Base-by-base conservation (phyloP, 2,329 filamentous ascomycete species). In the Alternaria arbusti region DNA sequence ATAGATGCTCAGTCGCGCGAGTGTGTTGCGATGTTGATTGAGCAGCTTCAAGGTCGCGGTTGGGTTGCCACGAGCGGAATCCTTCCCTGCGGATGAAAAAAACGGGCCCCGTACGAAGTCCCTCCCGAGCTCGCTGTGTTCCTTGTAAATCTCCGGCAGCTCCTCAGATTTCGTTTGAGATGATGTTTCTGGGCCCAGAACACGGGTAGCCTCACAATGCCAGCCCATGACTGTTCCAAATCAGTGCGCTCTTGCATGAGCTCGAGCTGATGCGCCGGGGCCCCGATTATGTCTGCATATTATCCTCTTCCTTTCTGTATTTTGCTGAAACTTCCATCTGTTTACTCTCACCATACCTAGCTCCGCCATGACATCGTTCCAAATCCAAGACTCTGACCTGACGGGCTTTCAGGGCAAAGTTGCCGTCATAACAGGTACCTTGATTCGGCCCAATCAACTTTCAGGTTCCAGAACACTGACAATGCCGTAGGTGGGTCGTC, bases 401-500 rank as follows among this genome's bases (percentile, higher is more conserved):
- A 59, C 65, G 11, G 61, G 65, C 30, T 61, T 70, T 20, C 59
- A 70, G 54, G 68, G 69, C 59, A 73, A 73, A 44, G 63, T 73
- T 36, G 68, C 61, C 11, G 60, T 73, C 17, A 55, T 73, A 40
- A 73, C 70, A 50, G 70, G 70, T 73, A 63, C 15, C 23, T 32
- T 20, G 20, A 20, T 44, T 32, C 49, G 15, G 22, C 40, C 56
- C 25, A 59, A 50, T 55, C 44, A 12, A 28, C 15, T n/a, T 32
- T 8, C 26, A 30, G 20, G 49, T 25, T 25, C 15, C 30, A 32
- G 8, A 28, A 25, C 7, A 50, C 55, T 61, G 30, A 56, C 40
- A 49, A 28, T 2, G 17, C 44, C 46, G 22, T 58, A 84, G 86
- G 87, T 59, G 84, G 85, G 61, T 86, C 85, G 1, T 87, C 86